Conservation (phyloP, 169 alveolate genomes). For the Cryptosporidium canis region DNA sequence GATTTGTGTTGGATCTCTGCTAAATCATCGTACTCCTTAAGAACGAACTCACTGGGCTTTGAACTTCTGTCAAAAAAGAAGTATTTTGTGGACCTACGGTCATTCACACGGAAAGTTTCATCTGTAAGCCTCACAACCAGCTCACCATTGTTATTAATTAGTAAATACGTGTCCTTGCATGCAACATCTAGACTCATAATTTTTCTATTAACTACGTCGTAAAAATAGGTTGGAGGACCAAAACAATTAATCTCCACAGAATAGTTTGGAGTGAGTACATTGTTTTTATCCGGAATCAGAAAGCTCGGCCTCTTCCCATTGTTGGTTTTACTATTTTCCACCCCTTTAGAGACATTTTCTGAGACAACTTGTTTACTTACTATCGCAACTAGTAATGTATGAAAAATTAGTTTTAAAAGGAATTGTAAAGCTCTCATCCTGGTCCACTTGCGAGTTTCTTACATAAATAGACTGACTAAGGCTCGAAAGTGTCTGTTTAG, state of each 20-base stretch:
- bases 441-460: neutral
- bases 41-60: neutral
- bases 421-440: neutral
- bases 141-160: slow-evolving; percentile 17
- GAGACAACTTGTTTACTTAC: neutral
- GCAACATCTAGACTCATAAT: slow-evolving; percentile 16
- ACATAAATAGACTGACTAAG: neutral
- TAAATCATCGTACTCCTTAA: neutral
- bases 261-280: slow-evolving; percentile 35
- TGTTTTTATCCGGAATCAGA: neutral
- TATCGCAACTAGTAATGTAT: neutral
- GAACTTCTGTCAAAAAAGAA: neutral
- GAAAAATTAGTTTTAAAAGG: neutral
- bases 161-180: slow-evolving; percentile 6
- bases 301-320: neutral
- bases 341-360: neutral
- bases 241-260: slow-evolving; percentile 2
- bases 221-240: slow-evolving; percentile 15
- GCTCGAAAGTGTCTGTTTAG: too few species aligned
- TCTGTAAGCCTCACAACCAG: neutral
- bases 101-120: neutral
- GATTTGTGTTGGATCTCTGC: slow-evolving; percentile 1
- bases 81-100: neutral
- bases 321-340: neutral
- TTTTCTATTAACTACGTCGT: slow-evolving; percentile 11